Evolutionary conservation across 169 alveolate species (phyloP), one percentile per base, ranked within the genome.

Genomic region (Cryptosporidium tyzzeri): DNA sequence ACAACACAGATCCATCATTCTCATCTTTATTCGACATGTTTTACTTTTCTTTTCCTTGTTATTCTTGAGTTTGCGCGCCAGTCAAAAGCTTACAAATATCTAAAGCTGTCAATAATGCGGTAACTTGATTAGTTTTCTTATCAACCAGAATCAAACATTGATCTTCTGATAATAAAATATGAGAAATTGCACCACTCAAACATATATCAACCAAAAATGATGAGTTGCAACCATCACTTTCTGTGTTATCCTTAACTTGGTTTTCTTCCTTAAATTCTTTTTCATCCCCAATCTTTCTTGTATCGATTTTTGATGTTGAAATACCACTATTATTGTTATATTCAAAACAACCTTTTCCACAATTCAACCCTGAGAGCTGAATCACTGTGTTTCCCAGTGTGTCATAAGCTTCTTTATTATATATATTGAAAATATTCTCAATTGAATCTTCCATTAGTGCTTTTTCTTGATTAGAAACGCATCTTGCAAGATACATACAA

Each of bases 41-140:
- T 10, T 21, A 55, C 67, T 26, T 16, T 5, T 55, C 31, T 26
- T 39, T 16, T 69, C 31, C 14, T 21, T 12, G 7, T 69, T 44
- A 5, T 16, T 44, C 65, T 33, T 41, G 12, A 41, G 48, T 12
- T 65, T 65, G 23, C 8, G 70, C 69, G 69, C 89, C 67, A 45
- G 35, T 12, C 14, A 80, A 41, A 50, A 80, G 59, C 55, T 41
- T 65, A 44, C 89, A 80, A 61, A 80, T 62, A 41, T 80, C 89
- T 35, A 31, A 62, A 29, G 89, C 89, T 41, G 89, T 80, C 12
- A 80, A 59, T 5, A 80, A 59, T 61, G 89, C 75, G 75, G 89
- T 80, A 26, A 80, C 89, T 14, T 65, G 55, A 6, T 21, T 29
- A 9, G 89, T 41, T 29, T 61, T n/a, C 41, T 48, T 26, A 45